Percentiles rank a stretch among this genome's conserved stretches.
phyloP scores from a whole-genome alignment of 2,329 filamentous ascomycete genomes.

The Neocucurbitaria cava region DNA sequence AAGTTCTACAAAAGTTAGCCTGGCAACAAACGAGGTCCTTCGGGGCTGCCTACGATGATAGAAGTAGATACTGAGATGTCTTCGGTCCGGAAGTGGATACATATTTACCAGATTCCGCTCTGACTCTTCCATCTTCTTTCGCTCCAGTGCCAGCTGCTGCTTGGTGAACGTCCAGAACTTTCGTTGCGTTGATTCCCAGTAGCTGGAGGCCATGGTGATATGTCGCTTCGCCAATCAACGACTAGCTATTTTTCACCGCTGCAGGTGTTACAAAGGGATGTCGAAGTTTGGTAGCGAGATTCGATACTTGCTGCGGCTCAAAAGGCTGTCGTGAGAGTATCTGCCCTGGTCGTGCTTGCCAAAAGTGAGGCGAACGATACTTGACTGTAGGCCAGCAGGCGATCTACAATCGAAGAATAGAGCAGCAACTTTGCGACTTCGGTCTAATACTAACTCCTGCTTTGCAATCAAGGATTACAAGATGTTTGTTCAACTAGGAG shows the following conservation, averaged over 20 bases:
- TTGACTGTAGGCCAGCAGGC: background rate
- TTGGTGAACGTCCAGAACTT: slow-evolving; percentile 90
- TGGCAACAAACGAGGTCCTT: background rate
- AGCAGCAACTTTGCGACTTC: background rate
- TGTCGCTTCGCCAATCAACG: background rate
- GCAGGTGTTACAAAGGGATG: background rate
- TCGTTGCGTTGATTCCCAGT: slow-evolving; percentile 93
- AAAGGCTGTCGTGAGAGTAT: background rate
- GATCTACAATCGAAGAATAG: background rate
- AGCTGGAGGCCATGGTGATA: slow-evolving; percentile 83
- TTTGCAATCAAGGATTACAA: background rate
- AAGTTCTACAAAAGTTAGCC: slow-evolving; percentile 61
- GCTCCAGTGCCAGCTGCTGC: slow-evolving; percentile 76
- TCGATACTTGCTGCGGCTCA: background rate
- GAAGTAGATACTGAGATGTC: slow-evolving; percentile 89
- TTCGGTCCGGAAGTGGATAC: slow-evolving; percentile 81
- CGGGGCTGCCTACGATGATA: slow-evolving; percentile 73
- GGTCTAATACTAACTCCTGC: background rate
- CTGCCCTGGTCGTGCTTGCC: background rate
- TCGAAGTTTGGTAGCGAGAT: background rate
- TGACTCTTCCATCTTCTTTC: slow-evolving; percentile 77
- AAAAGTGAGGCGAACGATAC: background rate
- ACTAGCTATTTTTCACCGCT: background rate
- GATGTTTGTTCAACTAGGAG: background rate
- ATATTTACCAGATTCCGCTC: slow-evolving; percentile 76